phyloP scores from a whole-genome alignment of 176 grass and related monocot species.

The Oropetium thomaeum region DNA sequence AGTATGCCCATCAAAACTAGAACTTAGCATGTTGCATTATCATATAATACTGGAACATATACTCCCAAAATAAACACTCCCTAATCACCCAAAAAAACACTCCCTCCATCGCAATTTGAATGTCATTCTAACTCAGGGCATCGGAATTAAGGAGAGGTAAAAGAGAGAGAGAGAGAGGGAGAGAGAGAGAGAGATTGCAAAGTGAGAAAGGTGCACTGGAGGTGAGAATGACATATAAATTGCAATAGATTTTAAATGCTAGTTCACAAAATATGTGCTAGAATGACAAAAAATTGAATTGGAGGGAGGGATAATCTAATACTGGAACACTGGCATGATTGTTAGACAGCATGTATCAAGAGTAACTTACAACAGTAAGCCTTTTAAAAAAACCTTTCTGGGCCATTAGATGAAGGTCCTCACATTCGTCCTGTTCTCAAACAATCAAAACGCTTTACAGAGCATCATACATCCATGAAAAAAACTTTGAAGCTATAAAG shows the following conservation, averaged over 20 bases:
- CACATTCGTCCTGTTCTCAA: slow-evolving; percentile 75
- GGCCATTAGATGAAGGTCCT: slow-evolving; percentile 58
- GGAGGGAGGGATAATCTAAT: neutral
- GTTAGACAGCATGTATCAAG: neutral
- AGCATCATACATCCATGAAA: slow-evolving; percentile 16
- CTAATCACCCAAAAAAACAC: too few relatives aligned
- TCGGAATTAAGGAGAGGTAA: too few relatives aligned
- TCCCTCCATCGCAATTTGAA: too few relatives aligned
- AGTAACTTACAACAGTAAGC: slow-evolving; percentile 81
- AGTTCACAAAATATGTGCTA: too few relatives aligned
- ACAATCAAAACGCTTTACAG: slow-evolving; percentile 9
- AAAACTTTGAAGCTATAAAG: slow-evolving; percentile 10
- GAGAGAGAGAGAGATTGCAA: too few relatives aligned
- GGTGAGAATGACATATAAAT: too few relatives aligned
- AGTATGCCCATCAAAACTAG: slow-evolving; percentile 14
- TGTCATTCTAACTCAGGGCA: too few relatives aligned
- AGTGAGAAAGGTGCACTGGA: too few relatives aligned
- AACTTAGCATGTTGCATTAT: neutral
- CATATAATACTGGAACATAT: neutral
- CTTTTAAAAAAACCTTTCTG: slow-evolving; percentile 58
- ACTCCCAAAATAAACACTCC: too few relatives aligned
- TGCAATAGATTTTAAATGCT: too few relatives aligned
- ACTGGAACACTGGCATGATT: neutral
- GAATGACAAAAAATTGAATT: too few relatives aligned
- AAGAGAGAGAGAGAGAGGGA: too few relatives aligned